Conservation (phyloP, 139 green algal genomes). For the Micromonas commoda region DNA sequence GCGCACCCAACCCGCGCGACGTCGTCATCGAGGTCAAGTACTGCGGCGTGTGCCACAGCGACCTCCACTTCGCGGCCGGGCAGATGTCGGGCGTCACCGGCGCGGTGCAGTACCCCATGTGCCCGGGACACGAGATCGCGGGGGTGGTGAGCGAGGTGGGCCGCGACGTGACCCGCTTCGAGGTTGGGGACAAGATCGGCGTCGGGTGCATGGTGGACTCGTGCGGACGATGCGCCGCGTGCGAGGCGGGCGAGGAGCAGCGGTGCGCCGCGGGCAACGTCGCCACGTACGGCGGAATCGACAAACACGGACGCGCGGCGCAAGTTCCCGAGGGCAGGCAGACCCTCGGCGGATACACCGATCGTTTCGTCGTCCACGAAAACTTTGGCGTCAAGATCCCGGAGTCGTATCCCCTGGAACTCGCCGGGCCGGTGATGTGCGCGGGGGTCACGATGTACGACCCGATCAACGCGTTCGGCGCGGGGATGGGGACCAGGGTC, state of each 20-base stretch:
- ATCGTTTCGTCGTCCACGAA: constrained; percentile 25
- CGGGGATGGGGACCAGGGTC: neutral
- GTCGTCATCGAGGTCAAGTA: constrained; percentile 26
- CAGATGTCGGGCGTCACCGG: neutral
- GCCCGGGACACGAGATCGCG: constrained; percentile 29
- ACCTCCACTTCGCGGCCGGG: constrained; percentile 4
- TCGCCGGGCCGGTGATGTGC: constrained; percentile 27
- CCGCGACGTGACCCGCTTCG: constrained; percentile 5
- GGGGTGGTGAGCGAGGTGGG: constrained; percentile 20
- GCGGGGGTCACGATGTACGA: constrained; percentile 31
- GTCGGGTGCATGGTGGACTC: constrained; percentile 36
- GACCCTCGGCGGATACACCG: constrained; percentile 24
- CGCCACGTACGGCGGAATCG: constrained; percentile 14
- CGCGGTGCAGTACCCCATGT: constrained; percentile 10
- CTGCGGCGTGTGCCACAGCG: constrained; percentile 27
- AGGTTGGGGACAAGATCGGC: constrained; percentile 26
- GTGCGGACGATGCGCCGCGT: constrained; percentile 15
- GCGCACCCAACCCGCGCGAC: constrained; percentile 3
- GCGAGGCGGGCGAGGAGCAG: constrained; percentile 26
- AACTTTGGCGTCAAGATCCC: constrained; percentile 26
- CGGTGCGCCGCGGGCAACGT: constrained; percentile 13
- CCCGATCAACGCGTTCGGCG: constrained; percentile 16
- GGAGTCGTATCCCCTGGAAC: neutral
- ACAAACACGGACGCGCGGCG: constrained; percentile 3
- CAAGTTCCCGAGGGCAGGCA: neutral